Evolutionary conservation across 345 rosid genomes (phyloP).

Genomic region (Noccaea caerulescens): DNA sequence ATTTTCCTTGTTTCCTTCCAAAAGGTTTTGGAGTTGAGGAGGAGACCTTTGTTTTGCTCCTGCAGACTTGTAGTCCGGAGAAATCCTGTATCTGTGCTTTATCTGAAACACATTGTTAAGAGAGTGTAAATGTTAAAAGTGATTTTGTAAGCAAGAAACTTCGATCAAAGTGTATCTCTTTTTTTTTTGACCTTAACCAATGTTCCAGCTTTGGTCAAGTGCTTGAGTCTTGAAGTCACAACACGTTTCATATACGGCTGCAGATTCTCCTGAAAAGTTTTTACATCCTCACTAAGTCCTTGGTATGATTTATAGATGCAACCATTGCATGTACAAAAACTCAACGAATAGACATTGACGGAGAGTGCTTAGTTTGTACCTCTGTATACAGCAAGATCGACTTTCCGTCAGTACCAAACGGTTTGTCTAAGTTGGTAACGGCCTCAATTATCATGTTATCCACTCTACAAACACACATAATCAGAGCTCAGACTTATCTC

Average conservation of each 20-base stretch:
- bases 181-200: constrained; percentile 60
- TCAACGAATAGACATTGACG: constrained; percentile 8
- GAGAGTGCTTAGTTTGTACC: constrained; percentile 48
- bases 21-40: constrained; percentile 37
- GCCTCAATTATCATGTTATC: constrained; percentile 74
- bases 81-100: constrained; percentile 68
- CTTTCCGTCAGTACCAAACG: constrained; percentile 70
- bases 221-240: constrained; percentile 67
- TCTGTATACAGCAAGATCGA: constrained; percentile 69
- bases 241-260: constrained; percentile 62
- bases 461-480: constrained; percentile 59
- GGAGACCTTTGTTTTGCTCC: constrained; percentile 49
- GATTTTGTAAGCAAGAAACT: background rate
- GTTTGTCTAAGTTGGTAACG: constrained; percentile 65
- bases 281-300: constrained; percentile 24
- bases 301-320: constrained; percentile 11
- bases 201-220: constrained; percentile 70
- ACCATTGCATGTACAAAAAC: background rate
- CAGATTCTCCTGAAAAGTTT: constrained; percentile 55
- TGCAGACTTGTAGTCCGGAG: constrained; percentile 47
- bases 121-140: background rate
- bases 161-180: constrained; percentile 1
- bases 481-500: constrained; percentile 23
- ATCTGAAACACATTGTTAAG: constrained; percentile 47
- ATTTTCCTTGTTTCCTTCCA: constrained; percentile 68